Base-by-base conservation (phyloP, 2,329 filamentous ascomycete species). In the Hypoxylon sp. region DNA sequence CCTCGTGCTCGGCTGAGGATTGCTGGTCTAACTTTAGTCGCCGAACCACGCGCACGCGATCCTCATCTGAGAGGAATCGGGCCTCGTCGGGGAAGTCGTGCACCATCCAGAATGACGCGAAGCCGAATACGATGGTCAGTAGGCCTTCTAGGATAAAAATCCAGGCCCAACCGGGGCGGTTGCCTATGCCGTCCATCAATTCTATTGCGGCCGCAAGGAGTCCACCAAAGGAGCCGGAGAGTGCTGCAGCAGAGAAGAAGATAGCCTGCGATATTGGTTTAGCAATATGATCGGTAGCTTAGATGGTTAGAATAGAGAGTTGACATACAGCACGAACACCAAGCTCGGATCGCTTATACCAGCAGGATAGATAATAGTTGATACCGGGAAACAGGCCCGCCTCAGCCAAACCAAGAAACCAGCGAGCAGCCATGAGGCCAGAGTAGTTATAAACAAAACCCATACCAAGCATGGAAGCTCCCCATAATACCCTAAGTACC, bases 51-150 rank as follows among this genome's bases (percentile, higher is more conserved):
- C 90, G 82, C 4, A 77, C 78, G 17, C 89, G 86, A 61, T 96
- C 90, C 7, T 82, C 78, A 1, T 82, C 77, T 0, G 82, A 81
- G 5, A 96, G 78, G 67, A 95, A 95, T 1, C 68, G 83, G 15
- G 89, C 90, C 49, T 89, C 79, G 55, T 88, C 86, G 0, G 91
- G 91, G 66, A 91, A 95, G 67, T 96, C 89, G 57, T 90, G 83
- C 1, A 95, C 88, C 74, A 89, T 83, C 84, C 86, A 92, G 72
- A 88, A 91, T 1, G 83, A 88, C 0, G 76, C 69, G 4, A 89
- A 59, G 2, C 87, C 90, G 16, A 91, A 78, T 1, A 90, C 1
- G 1, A 91, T 77, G 0, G 90, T 92, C 0, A 83, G 75, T 1
- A 89, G 73, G 4, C 90, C 90, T 71, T 90, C 86, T 19, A 89